A percentile compares a stretch with the other conserved stretches of the same genome.
These are phyloP conservation scores for Penicillium roqueforti DNA, from an alignment of 495 filamentous ascomycete species.

Conservation along the genomic window DNA sequence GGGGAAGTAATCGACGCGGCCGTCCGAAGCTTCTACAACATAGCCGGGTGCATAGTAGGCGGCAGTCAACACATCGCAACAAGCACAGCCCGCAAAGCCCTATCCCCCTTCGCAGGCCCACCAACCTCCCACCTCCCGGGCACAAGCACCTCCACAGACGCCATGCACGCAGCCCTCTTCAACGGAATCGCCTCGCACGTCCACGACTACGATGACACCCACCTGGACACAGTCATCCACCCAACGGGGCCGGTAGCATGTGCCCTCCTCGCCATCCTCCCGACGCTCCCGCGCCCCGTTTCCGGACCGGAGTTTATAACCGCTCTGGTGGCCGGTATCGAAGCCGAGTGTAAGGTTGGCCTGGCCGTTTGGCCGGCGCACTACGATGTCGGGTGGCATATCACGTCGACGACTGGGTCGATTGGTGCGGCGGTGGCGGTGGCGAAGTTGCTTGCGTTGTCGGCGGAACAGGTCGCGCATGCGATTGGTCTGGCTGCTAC, in stretches of 20 bases:
- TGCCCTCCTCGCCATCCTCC: slow-evolving; percentile 44
- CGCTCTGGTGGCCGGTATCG: slow-evolving; percentile 50
- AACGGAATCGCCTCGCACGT: slow-evolving; percentile 54
- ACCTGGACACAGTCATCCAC: slow-evolving; percentile 54
- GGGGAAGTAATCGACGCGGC: slow-evolving; percentile 10
- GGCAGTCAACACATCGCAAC: slow-evolving; percentile 44
- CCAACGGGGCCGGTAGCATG: slow-evolving; percentile 49
- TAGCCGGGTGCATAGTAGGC: slow-evolving; percentile 49
- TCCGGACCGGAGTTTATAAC: slow-evolving; percentile 44
- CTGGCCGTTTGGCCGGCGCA: slow-evolving; percentile 50
- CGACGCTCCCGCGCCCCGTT: slow-evolving; percentile 31
- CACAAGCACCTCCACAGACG: slow-evolving; percentile 34
- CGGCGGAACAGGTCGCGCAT: slow-evolving; percentile 38
- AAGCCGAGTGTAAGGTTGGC: slow-evolving; percentile 48
- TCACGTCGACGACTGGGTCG: slow-evolving; percentile 49
- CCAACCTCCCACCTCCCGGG: slow-evolving; percentile 44
- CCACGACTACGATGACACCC: slow-evolving; percentile 56
- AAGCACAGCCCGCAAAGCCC: slow-evolving; percentile 40
- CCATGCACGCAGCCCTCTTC: slow-evolving; percentile 49
- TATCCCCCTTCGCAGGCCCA: slow-evolving; percentile 43
- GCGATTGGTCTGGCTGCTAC: slow-evolving; percentile 51
- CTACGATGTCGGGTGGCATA: slow-evolving; percentile 54
- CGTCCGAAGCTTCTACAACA: slow-evolving; percentile 44
- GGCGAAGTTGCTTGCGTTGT: slow-evolving; percentile 39
- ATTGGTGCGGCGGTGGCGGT: slow-evolving; percentile 51